Evolutionary conservation across 2,329 filamentous ascomycete species (phyloP), one percentile per base, ranked within the genome.

Genomic region (Fusarium sublunatum): DNA sequence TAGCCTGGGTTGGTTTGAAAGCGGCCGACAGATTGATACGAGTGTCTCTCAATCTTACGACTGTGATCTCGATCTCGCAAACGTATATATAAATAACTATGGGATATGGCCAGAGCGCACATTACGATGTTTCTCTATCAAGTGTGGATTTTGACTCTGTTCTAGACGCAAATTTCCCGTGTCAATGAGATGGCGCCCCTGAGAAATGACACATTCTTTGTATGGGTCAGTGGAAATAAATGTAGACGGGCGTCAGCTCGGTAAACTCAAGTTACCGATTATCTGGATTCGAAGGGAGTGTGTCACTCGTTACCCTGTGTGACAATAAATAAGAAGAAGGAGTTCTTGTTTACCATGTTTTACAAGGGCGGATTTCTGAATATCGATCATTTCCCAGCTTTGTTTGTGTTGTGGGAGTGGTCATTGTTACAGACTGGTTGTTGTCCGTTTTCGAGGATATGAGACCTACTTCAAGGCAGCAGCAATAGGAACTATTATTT

Each of bases 181-280:
- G 9, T 54, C 49, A 29, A 55, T 59, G 25, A 63, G n/a, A 51
- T 59, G 45, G 41, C 34, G 38, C 29, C 12, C 19, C 15, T 11
- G 6, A 36, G 31, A 39, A 34, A 32, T 19, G 31, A 40, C 53
- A 63, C 62, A 65, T 65, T 66, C 62, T 63, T 66, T 5, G 13
- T 11, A 13, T 45, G n/a, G 28, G 35, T 29, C 11, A 25, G 61
- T 65, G 62, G 62, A 63, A 58, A 65, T 65, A 55, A 63, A 59
- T 47, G 11, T 45, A 51, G 43, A 39, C 19, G 28, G 56, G 36
- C 41, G 58, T 34, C 34, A 34, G 24, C 36, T 40, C 44, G 22
- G 19, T 40, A 38, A 34, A 26, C 40, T 10, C 11, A 15, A 22
- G 39, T 36, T 56, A 35, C 48, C 34, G 19, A 64, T 24, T 46